Evolutionary conservation across 2,329 filamentous ascomycete genomes (phyloP), one percentile per base, ranked within the genome.

Genomic region (Didymella glomerata): DNA sequence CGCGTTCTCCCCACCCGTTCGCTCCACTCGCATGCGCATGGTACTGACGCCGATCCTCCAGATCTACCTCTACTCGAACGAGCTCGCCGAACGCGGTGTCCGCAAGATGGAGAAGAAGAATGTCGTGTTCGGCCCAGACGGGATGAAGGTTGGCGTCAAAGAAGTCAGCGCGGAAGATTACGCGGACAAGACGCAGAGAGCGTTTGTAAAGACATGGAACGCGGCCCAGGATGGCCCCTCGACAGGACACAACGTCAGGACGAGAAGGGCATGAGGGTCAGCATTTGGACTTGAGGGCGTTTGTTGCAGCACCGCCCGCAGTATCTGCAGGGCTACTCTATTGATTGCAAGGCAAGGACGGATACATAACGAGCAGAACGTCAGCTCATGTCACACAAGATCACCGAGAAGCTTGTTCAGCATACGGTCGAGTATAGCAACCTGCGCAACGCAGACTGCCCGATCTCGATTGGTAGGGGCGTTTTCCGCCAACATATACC

Each of bases 51-150:
- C 25, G 36, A 28, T 25, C 30, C 36, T 28, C 11, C 60, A 81
- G 75, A 84, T 93, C 74, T 93, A 90, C 78, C 77, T 90, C 54
- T 87, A 87, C 77, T 82, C 85, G 54, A 83, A 82, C 77, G 84
- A 90, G 75, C 88, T 93, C 68, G 84, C 86, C 61, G 81, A 86
- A 60, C 83, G 85, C 58, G 89, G 90, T 46, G 85, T 84, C 48
- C 83, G 89, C 77, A 86, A 86, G 71, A 90, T 93, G 85, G 87
- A 88, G 75, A 86, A 86, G 79, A 90, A 90, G 80, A 90, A 93
- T 74, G 85, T 93, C 56, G 82, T 87, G 40, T 90, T 92, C 77
- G 89, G 88, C 38, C 91, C 90, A 74, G 90, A 92, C 56, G 90
- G 90, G 54, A 79, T 91, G 61, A 85, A 86, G 69, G 89, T 93